Conservation (phyloP, 805 yeast species). For the Starmerella potacharoeniae region DNA sequence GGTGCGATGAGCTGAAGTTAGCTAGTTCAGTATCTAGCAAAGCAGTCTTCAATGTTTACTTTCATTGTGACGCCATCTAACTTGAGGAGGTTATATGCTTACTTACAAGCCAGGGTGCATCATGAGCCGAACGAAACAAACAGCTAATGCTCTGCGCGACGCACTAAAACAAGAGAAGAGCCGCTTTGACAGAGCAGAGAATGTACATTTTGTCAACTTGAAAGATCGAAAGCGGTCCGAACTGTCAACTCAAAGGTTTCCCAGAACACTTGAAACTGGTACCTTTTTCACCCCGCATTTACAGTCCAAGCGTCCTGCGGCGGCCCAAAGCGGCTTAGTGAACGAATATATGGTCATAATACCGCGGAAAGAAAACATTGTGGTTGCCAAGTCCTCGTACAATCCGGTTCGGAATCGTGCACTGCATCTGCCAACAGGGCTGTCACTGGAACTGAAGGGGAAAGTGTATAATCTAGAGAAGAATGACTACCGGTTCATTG, state of each 20-base stretch:
- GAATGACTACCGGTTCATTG: slow-evolving; percentile 45
- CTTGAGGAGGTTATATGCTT: background rate
- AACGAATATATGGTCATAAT: slow-evolving; percentile 16
- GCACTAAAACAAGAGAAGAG: slow-evolving; percentile 12
- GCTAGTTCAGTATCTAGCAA: too few species aligned
- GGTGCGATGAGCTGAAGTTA: too few species aligned
- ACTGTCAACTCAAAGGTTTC: slow-evolving; percentile 16
- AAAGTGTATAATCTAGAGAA: slow-evolving; percentile 36
- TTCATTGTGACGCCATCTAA: too few species aligned
- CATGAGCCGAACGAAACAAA: background rate
- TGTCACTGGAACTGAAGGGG: slow-evolving; percentile 10
- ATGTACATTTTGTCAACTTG: background rate
- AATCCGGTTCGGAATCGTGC: slow-evolving; percentile 4
- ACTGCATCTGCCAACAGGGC: slow-evolving; percentile 2
- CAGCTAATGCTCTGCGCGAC: slow-evolving; percentile 9
- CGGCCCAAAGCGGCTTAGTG: background rate
- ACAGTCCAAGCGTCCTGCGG: background rate
- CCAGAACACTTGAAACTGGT: slow-evolving; percentile 30
- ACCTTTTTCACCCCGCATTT: slow-evolving; percentile 40
- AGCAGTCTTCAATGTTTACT: too few species aligned
- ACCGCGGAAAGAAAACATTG: background rate
- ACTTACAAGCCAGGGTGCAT: background rate
- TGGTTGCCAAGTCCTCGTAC: background rate
- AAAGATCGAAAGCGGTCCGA: background rate
- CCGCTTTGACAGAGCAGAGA: slow-evolving; percentile 4